Conservation (phyloP, 768 basidiomycete species). For the Sporobolomyces roseus region DNA sequence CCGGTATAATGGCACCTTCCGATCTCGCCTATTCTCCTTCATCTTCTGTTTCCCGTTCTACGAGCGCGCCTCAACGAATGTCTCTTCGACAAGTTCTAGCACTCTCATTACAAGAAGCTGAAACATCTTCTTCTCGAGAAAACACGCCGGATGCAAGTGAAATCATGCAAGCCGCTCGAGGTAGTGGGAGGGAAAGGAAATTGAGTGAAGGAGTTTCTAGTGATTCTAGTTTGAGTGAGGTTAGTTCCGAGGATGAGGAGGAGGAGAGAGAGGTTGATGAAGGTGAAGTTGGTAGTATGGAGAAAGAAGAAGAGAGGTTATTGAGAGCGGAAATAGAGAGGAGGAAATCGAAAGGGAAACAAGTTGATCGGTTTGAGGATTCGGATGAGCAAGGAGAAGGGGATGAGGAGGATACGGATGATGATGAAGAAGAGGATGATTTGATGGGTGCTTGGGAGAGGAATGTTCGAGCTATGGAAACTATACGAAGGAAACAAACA, state of each 20-base stretch:
- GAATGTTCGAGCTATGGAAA: conserved; percentile 27
- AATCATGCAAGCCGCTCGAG: neutral
- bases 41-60: neutral
- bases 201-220: too few relatives aligned
- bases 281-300: conserved; percentile 16
- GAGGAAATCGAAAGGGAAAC: conserved; percentile 2
- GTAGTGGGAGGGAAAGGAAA: too few relatives aligned
- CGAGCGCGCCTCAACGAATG: conserved; percentile 8
- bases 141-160: conserved; percentile 9
- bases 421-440: conserved; percentile 8
- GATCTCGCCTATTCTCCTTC: conserved; percentile 8
- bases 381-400: neutral
- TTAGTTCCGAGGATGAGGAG: conserved; percentile 2
- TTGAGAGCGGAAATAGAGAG: conserved; percentile 28
- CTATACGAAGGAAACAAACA: neutral
- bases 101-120: conserved; percentile 27
- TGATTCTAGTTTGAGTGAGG: conserved; percentile 9
- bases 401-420: conserved; percentile 9
- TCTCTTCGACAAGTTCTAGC: conserved; percentile 38
- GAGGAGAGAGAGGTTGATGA: neutral
- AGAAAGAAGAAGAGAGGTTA: conserved; percentile 31
- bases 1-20: too few relatives aligned
- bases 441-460: conserved; percentile 21
- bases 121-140: conserved; percentile 1
- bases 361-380: too few relatives aligned